These are phyloP conservation scores for Lentinus brumalis DNA, from an alignment of 768 basidiomycete species.

Conservation along the genomic window DNA sequence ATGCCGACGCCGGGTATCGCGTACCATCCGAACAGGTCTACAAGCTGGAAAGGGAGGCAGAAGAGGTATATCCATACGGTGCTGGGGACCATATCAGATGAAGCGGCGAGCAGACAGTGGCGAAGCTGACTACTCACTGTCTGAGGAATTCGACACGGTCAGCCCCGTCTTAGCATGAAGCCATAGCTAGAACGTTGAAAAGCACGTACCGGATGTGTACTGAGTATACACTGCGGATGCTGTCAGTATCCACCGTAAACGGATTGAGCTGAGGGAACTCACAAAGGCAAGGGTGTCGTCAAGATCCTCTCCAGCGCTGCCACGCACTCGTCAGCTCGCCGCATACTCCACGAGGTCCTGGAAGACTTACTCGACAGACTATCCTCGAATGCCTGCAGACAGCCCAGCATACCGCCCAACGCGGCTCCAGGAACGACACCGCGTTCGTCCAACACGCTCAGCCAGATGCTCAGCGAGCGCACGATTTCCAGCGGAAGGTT, in stretches of 20 bases:
- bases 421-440: conserved; percentile 59
- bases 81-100: conserved; percentile 24
- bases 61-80: conserved; percentile 76
- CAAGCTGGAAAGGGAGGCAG: conserved; percentile 77
- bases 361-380: conserved; percentile 44
- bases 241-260: neutral
- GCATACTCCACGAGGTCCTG: neutral
- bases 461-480: conserved; percentile 58
- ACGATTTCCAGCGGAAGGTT: conserved; percentile 62
- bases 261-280: conserved; percentile 30
- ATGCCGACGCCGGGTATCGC: conserved; percentile 67
- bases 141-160: conserved; percentile 12
- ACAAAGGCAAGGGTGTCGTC: conserved; percentile 70
- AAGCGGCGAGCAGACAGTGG: neutral
- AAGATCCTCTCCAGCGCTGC: conserved; percentile 60
- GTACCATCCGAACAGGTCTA: conserved; percentile 61
- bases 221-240: conserved; percentile 52
- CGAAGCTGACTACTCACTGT: conserved; percentile 21
- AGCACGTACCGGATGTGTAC: conserved; percentile 55
- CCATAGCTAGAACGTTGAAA: neutral
- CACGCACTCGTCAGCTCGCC: neutral
- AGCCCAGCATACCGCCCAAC: conserved; percentile 51
- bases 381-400: conserved; percentile 55
- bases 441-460: conserved; percentile 57
- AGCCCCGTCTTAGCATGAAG: neutral